Evolutionary conservation across 805 yeast species (phyloP).

Genomic region (Cyberlindnera xishuangbannaensis): DNA sequence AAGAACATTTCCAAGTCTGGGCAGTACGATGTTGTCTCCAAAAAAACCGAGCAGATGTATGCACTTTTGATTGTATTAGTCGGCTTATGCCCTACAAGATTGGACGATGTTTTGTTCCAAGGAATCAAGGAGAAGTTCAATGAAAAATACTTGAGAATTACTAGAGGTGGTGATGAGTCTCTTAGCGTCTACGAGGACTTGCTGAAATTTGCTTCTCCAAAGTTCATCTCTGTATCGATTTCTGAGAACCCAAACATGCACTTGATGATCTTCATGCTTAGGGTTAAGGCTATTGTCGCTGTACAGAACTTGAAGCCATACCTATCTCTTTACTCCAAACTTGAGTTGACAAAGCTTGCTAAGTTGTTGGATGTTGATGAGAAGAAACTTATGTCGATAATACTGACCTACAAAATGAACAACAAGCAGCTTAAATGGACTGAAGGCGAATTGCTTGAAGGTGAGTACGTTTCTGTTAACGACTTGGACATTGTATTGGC

Average conservation of each 20-base stretch:
- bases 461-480: conserved; percentile 34
- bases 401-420: conserved; percentile 40
- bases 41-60: conserved; percentile 46
- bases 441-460: conserved; percentile 35
- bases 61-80: conserved; percentile 41
- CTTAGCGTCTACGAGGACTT: conserved; percentile 39
- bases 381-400: conserved; percentile 31
- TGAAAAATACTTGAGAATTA: conserved; percentile 37
- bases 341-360: conserved; percentile 38
- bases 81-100: conserved; percentile 40
- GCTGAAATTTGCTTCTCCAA: conserved; percentile 42
- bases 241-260: conserved; percentile 40
- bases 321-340: conserved; percentile 39
- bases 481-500: conserved; percentile 40
- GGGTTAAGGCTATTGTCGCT: conserved; percentile 32
- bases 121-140: conserved; percentile 42
- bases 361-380: conserved; percentile 31
- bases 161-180: conserved; percentile 38
- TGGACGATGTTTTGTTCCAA: conserved; percentile 39
- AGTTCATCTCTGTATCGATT: conserved; percentile 38
- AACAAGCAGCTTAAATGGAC: conserved; percentile 40
- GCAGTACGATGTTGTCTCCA: conserved; percentile 41
- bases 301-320: conserved; percentile 39
- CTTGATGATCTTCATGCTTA: conserved; percentile 36
- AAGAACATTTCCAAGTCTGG: conserved; percentile 37